Base-by-base conservation (phyloP, 345 rosid species). In the Salix brachista region DNA sequence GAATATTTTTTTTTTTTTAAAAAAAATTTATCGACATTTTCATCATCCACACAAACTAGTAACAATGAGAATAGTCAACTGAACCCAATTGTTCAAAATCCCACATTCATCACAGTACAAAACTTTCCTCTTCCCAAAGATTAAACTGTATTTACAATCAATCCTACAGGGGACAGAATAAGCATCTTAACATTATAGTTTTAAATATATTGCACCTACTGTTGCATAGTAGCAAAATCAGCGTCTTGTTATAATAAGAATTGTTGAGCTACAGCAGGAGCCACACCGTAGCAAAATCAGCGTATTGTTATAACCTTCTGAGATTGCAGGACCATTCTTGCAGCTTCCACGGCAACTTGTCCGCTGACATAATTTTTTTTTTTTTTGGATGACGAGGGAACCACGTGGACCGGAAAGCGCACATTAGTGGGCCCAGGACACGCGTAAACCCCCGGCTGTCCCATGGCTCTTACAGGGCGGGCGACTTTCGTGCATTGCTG, bases 341-440 rank as follows among this genome's bases (percentile, higher is more conserved):
- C 86, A 30, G 92, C 88, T 75, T 89, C 95, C 70, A 86, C 85
- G 37, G 87, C 90, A 25, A 78, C 90, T 78, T 91, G 94, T 70
- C 97, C 98, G 1, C 83, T 84, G 4, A 89, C 89, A 75, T 92
- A 92, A 67, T 92, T n/a, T n/a, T n/a, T n/a, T n/a, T n/a, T n/a
- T n/a, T n/a, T n/a, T n/a, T n/a, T n/a, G n/a, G n/a, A n/a, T n/a
- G n/a, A n/a, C n/a, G n/a, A n/a, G n/a, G n/a, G n/a, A n/a, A n/a
- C n/a, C n/a, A n/a, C n/a, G n/a, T n/a, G n/a, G n/a, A n/a, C n/a
- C n/a, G n/a, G n/a, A n/a, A n/a, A n/a, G n/a, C n/a, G n/a, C n/a
- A n/a, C n/a, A n/a, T n/a, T n/a, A n/a, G n/a, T n/a, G n/a, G n/a
- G n/a, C n/a, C n/a, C n/a, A n/a, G n/a, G n/a, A n/a, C n/a, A n/a